Evolutionary conservation across 306 rosid species (phyloP), one percentile per base, ranked within the genome.

Genomic region (Trifolium subterraneum): DNA sequence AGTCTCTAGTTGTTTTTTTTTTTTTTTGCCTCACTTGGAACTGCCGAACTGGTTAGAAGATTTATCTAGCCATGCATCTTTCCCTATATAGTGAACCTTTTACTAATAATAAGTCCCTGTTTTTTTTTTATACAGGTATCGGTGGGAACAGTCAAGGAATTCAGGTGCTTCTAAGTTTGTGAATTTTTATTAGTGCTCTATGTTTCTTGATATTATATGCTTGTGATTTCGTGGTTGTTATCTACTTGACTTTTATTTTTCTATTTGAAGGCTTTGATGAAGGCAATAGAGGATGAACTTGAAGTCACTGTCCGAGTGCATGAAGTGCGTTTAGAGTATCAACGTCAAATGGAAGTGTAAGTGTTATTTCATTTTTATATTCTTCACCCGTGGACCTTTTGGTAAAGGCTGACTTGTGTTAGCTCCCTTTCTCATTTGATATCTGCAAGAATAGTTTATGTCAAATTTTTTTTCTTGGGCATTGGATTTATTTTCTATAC

Each of bases 241-340:
- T 74, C 74, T 67, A 44, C 59, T 25, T 81, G 54, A 78, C 25
- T 15, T 16, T 50, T 31, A 1, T 80, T 48, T 59, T 59, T 71
- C 78, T 68, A 22, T 68, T 22, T 36, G 74, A 70, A 94, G 99
- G 96, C 96, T 78, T 80, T 94, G 76, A 90, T 88, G 96, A 96
- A 92, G 73, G 84, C 80, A 78, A 88, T 94, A 65, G 97, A 94
- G 79, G 96, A 92, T 45, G 97, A 94, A 59, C 97, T 94, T 78
- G 99, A 94, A 87, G 96, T 94, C 80, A 90, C 88, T 0, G 96
- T 92, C 25, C 87, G 96, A 68, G 95, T 90, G 27, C 92, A 94
- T 78, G 99, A 94, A 90, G 99, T 94, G 9, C 97, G 99, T 55
- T 72, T 84, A 45, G 97, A 87, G 76, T 92, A 94, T 67, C 96